These are phyloP conservation scores for Sequoia sempervirens DNA, from an alignment of 75 land plant genomes.

Conservation along the genomic window DNA sequence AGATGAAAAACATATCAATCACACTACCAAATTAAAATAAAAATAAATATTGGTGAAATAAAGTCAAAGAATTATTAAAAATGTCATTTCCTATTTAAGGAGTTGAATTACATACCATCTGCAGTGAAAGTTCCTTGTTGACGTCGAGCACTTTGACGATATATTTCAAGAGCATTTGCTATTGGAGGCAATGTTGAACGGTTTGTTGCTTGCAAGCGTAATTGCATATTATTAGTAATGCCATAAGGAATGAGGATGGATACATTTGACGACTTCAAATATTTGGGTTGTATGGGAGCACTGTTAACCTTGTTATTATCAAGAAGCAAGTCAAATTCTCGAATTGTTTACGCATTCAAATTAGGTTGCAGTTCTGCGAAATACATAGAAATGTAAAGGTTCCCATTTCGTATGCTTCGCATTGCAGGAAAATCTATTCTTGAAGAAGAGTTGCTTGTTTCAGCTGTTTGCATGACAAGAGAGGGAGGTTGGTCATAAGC, in stretches of 20 bases:
- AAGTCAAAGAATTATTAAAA: no score
- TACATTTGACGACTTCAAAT: not conserved
- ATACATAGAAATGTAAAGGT: slow-evolving; percentile 2
- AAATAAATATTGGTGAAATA: not conserved
- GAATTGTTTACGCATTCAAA: not conserved
- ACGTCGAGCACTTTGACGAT: no score
- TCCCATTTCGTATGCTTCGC: not conserved
- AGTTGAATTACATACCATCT: not conserved
- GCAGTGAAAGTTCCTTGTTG: not conserved
- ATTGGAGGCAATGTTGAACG: not conserved
- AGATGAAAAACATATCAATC: no score
- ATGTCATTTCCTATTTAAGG: no score
- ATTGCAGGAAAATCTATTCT: not conserved
- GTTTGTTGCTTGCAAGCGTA: not conserved
- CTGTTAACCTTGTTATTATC: not conserved
- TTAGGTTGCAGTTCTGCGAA: not conserved
- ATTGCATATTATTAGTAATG: not conserved
- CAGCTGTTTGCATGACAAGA: slow-evolving; percentile 3
- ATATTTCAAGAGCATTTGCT: not conserved
- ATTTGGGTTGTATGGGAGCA: not conserved
- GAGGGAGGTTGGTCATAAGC: slow-evolving; percentile 6
- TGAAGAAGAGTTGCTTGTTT: not conserved
- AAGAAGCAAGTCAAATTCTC: not conserved
- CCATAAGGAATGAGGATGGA: not conserved
- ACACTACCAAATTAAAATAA: no score